Evolutionary conservation across 108 stramenopile genomes (phyloP).

Genomic region (Tribonema minus): DNA sequence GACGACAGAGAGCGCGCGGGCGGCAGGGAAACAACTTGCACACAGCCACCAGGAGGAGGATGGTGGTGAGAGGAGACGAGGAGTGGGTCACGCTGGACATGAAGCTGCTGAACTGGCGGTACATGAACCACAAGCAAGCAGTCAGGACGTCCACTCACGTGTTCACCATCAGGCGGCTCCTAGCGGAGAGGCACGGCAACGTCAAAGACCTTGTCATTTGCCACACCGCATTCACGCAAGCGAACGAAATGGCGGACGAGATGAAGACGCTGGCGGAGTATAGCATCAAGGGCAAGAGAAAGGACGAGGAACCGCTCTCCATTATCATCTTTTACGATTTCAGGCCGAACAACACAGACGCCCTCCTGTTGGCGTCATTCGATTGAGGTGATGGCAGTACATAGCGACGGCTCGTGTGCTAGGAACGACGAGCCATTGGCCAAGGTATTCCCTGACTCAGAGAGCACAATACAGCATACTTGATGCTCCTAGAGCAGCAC

Average conservation of each 20-base stretch:
- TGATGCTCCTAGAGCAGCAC: too few relatives aligned
- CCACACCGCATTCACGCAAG: background rate
- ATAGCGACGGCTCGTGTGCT: too few relatives aligned
- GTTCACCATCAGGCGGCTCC: background rate
- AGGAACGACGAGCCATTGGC: too few relatives aligned
- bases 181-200: background rate
- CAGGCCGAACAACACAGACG: too few relatives aligned
- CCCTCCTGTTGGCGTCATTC: too few relatives aligned
- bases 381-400: too few relatives aligned
- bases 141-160: background rate
- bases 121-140: background rate
- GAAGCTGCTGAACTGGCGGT: background rate
- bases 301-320: background rate
- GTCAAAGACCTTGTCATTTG: constrained; percentile 13
- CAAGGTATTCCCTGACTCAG: too few relatives aligned
- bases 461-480: too few relatives aligned
- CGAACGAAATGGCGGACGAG: constrained; percentile 1
- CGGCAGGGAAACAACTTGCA: too few relatives aligned
- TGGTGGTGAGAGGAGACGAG: background rate
- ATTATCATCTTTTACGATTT: background rate
- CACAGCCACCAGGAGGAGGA: background rate
- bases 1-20: too few relatives aligned
- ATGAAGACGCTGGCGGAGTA: constrained; percentile 17
- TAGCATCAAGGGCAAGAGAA: background rate
- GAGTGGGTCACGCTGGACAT: background rate